These are phyloP conservation scores for Ceratocystis colombiana DNA, from an alignment of 2,329 filamentous ascomycete species.

Conservation along the genomic window DNA sequence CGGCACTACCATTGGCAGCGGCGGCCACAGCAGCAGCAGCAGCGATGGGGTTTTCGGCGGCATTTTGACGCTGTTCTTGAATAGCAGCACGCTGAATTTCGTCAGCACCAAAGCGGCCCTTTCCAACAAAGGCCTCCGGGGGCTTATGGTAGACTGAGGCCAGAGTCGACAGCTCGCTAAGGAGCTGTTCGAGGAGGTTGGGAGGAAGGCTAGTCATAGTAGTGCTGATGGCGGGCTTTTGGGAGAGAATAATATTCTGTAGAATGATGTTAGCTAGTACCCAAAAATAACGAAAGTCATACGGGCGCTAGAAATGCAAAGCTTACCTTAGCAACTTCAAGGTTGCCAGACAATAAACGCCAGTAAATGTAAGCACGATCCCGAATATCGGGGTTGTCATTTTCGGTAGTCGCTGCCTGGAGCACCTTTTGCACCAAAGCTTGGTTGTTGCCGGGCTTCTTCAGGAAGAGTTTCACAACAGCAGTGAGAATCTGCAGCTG, in stretches of 20 bases:
- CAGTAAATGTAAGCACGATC: slow-evolving; percentile 98
- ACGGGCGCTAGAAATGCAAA: background rate
- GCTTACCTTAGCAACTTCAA: slow-evolving; percentile 72
- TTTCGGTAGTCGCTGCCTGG: slow-evolving; percentile 83
- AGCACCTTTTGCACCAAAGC: slow-evolving; percentile 87
- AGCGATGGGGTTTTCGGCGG: slow-evolving; percentile 86
- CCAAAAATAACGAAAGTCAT: background rate
- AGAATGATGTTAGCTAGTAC: slow-evolving; percentile 11
- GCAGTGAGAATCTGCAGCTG: slow-evolving; percentile 95
- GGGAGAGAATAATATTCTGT: slow-evolving; percentile 74
- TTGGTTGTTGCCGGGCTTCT: slow-evolving; percentile 88
- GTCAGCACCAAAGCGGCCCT: slow-evolving; percentile 86
- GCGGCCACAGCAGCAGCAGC: slow-evolving; percentile 60
- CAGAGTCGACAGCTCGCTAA: slow-evolving; percentile 83
- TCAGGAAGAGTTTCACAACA: slow-evolving; percentile 93
- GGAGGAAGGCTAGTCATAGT: slow-evolving; percentile 86
- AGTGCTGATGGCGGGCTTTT: slow-evolving; percentile 86
- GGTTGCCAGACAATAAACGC: slow-evolving; percentile 86
- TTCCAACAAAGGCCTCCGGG: slow-evolving; percentile 93
- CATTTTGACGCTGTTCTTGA: slow-evolving; percentile 88
- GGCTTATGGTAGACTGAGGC: slow-evolving; percentile 98
- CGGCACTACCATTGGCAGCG: slow-evolving; percentile 45
- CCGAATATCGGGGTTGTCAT: slow-evolving; percentile 94
- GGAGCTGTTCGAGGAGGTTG: slow-evolving; percentile 75
- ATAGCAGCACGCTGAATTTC: slow-evolving; percentile 92